Evolutionary conservation across 2,329 filamentous ascomycete species (phyloP).

Genomic region (Neoscytalidium dimidiatum): DNA sequence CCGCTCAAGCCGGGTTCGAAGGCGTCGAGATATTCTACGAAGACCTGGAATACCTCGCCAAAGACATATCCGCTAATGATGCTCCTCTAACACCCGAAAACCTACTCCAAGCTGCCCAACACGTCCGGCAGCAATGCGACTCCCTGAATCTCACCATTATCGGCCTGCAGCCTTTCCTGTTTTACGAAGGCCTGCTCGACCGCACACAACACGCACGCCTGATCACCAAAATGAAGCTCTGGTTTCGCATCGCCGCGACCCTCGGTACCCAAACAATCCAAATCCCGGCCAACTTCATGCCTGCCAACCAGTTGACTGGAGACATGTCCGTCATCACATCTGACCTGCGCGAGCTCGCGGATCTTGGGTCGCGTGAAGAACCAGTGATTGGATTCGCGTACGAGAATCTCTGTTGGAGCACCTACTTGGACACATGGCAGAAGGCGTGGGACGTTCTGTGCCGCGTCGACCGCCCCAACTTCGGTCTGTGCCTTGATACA

Average conservation of each 20-base stretch:
- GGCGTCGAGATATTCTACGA: not conserved
- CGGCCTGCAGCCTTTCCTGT: constrained; percentile 24
- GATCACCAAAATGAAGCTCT: not conserved
- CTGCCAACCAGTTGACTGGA: constrained; percentile 24
- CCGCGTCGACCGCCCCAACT: constrained; percentile 22
- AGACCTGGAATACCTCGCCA: not conserved
- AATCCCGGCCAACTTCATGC: constrained; percentile 2
- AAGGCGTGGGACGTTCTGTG: not conserved
- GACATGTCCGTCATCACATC: constrained; percentile 31
- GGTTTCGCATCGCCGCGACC: not conserved
- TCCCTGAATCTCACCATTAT: constrained; percentile 13
- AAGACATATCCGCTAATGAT: not conserved
- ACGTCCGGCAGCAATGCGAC: constrained; percentile 15
- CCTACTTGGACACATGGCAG: constrained; percentile 14
- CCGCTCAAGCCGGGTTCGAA: constrained; percentile 19
- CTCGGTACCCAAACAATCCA: not conserved
- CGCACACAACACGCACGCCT: constrained; percentile 18
- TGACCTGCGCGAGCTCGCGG: constrained; percentile 30
- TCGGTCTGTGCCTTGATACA: constrained; percentile 25
- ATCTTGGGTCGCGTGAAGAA: not conserved
- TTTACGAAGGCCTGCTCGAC: constrained; percentile 24
- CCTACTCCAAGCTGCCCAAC: not conserved
- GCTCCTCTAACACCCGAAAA: not conserved
- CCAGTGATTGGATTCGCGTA: constrained; percentile 5
- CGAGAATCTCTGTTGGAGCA: constrained; percentile 10